Evolutionary conservation across 2,329 filamentous ascomycete genomes (phyloP).

Genomic region (Trichoderma koningii): DNA sequence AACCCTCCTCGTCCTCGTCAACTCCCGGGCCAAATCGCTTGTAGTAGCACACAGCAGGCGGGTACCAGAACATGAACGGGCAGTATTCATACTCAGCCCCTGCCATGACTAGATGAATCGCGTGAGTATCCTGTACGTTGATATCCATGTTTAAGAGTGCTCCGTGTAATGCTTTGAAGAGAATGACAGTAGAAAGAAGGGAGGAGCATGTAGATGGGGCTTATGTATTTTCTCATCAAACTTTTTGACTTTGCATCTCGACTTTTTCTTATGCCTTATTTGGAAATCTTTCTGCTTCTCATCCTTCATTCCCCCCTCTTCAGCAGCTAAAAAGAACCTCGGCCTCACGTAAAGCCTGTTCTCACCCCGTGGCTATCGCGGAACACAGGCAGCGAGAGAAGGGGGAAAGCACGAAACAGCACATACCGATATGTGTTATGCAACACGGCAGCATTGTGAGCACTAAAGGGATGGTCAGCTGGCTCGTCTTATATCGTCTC

Average conservation of each 20-base stretch:
- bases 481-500: background rate
- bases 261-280: too few species aligned
- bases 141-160: background rate
- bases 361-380: background rate
- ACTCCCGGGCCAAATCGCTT: constrained; percentile 7
- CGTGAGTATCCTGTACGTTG: constrained; percentile 14
- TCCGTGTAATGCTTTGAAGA: background rate
- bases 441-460: constrained; percentile 20
- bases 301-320: background rate
- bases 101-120: constrained; percentile 18
- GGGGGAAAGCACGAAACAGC: background rate
- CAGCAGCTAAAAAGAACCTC: background rate
- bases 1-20: background rate
- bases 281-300: background rate
- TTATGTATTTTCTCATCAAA: background rate
- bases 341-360: background rate
- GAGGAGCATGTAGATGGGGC: background rate
- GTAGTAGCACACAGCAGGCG: constrained; percentile 24
- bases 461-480: constrained; percentile 15
- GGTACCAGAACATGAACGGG: constrained; percentile 25
- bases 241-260: too few species aligned
- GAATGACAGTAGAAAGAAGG: background rate
- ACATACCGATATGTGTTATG: constrained; percentile 10
- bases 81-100: constrained; percentile 20
- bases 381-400: background rate